phyloP scores from a whole-genome alignment of 2,329 filamentous ascomycete species.

The Whalleya microplaca region DNA sequence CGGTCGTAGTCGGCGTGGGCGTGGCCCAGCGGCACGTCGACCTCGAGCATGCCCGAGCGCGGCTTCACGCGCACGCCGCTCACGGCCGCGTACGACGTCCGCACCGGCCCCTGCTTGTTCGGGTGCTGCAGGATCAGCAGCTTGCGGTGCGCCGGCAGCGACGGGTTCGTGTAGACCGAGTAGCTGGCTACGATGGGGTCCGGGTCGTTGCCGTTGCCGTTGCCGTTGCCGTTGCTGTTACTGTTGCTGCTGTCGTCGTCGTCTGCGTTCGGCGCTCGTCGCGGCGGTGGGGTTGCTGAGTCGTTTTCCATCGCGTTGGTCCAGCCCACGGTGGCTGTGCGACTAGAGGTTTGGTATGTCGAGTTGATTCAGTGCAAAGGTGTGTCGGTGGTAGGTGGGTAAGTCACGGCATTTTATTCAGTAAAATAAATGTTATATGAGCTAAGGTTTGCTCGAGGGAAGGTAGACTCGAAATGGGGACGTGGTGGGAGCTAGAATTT shows the following conservation, averaged over 20 bases:
- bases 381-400: neutral
- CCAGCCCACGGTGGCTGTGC: neutral
- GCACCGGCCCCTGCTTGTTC: slow-evolving; percentile 64
- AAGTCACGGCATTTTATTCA: neutral
- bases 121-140: slow-evolving; percentile 89
- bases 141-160: slow-evolving; percentile 62
- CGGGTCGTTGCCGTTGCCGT: slow-evolving; percentile 44
- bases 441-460: neutral
- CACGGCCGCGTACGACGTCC: slow-evolving; percentile 65
- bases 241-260: slow-evolving; percentile 25
- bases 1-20: slow-evolving; percentile 75
- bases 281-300: slow-evolving; percentile 4
- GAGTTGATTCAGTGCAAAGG: neutral
- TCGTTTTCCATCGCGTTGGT: slow-evolving; percentile 21
- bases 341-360: neutral
- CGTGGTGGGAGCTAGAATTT: slow-evolving; percentile 2
- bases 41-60: slow-evolving; percentile 80
- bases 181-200: slow-evolving; percentile 78
- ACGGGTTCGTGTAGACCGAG: slow-evolving; percentile 83
- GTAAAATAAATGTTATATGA: neutral
- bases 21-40: slow-evolving; percentile 85
- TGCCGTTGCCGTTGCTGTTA: slow-evolving; percentile 36
- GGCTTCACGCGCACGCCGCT: slow-evolving; percentile 81
- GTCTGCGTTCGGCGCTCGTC: neutral
- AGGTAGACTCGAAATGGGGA: neutral